Evolutionary conservation across 352 stramenopile genomes (phyloP).

Genomic region (Hyaloperonospora brassicae): DNA sequence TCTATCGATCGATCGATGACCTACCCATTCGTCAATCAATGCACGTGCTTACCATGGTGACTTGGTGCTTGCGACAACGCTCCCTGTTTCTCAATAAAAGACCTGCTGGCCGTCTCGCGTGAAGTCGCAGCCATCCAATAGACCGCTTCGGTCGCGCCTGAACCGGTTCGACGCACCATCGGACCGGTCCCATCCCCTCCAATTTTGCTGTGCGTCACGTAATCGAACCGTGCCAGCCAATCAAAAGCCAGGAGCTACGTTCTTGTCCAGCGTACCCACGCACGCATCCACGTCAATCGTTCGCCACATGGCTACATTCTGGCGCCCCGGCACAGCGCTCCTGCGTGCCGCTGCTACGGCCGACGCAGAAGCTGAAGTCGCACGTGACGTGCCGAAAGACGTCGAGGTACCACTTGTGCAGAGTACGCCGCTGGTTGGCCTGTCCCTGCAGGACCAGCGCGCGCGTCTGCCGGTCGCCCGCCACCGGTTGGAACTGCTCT

Average conservation of each 20-base stretch:
- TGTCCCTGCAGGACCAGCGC: slow-evolving; percentile 51
- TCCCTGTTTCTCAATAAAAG: slow-evolving; percentile 65
- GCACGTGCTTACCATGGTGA: slow-evolving; percentile 66
- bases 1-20: neutral
- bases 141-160: neutral
- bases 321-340: slow-evolving; percentile 47
- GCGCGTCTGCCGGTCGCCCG: slow-evolving; percentile 80
- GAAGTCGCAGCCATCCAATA: slow-evolving; percentile 38
- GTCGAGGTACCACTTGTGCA: slow-evolving; percentile 36
- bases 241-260: neutral
- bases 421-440: slow-evolving; percentile 55
- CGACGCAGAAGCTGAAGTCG: slow-evolving; percentile 22
- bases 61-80: slow-evolving; percentile 68
- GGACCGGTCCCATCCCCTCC: slow-evolving; percentile 6
- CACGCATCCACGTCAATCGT: neutral
- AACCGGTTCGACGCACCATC: slow-evolving; percentile 14
- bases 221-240: too few species aligned
- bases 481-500: slow-evolving; percentile 87
- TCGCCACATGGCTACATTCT: slow-evolving; percentile 46
- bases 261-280: neutral
- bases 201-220: too few species aligned
- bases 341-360: slow-evolving; percentile 21
- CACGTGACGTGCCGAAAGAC: slow-evolving; percentile 27
- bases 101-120: slow-evolving; percentile 27
- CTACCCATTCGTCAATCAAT: neutral